Conservation (phyloP, 805 yeast genomes). For the Candida vaughaniae region DNA sequence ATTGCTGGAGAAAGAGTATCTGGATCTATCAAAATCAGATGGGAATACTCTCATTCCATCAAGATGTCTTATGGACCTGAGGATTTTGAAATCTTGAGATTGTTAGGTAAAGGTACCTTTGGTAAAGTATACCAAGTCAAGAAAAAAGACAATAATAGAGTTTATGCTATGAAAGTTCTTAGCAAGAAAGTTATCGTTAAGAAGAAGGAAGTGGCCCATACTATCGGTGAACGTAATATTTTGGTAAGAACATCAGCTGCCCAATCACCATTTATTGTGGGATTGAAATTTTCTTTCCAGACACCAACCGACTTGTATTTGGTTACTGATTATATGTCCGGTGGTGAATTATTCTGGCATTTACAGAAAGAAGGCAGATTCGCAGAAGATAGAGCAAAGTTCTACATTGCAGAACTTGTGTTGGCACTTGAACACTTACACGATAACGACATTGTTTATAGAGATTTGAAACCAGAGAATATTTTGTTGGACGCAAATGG, state of each 20-base stretch:
- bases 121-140: conserved; percentile 97
- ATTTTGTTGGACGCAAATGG: conserved; percentile 95
- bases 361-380: conserved; percentile 95
- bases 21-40: conserved; percentile 75
- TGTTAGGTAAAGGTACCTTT: conserved; percentile 94
- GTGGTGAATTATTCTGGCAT: conserved; percentile 97
- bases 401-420: conserved; percentile 94
- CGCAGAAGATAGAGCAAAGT: conserved; percentile 89
- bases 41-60: conserved; percentile 63
- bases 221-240: conserved; percentile 95
- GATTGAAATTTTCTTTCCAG: conserved; percentile 93
- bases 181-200: conserved; percentile 93
- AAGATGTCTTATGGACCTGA: conserved; percentile 87
- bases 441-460: conserved; percentile 91
- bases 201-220: conserved; percentile 96
- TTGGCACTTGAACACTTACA: conserved; percentile 92
- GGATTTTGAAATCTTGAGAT: conserved; percentile 87
- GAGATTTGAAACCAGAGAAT: conserved; percentile 97
- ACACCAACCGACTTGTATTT: conserved; percentile 89
- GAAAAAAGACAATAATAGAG: conserved; percentile 83
- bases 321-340: conserved; percentile 97
- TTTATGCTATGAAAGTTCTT: conserved; percentile 96
- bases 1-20: conserved; percentile 70
- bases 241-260: conserved; percentile 89
- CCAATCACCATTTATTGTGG: conserved; percentile 90